Evolutionary conservation across 192 early-diverging fungal species (phyloP), one percentile per base, ranked within the genome.

Genomic region (Bifiguratus adelaidae): DNA sequence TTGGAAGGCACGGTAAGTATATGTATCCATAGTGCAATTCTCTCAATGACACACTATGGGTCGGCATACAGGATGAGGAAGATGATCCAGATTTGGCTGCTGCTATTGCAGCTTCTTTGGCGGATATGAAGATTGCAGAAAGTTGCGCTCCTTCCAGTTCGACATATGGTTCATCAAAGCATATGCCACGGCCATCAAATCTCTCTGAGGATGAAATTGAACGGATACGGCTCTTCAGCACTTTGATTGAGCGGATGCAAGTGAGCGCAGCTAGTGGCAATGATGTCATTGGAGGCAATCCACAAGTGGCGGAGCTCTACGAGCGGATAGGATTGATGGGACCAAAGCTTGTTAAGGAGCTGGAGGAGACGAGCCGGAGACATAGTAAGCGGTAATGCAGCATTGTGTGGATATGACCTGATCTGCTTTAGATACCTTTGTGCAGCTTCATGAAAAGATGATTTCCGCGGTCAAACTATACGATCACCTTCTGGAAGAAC

Each of bases 191-290:
- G 12, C 54, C 32, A 9, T 27, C 50, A 33, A 86, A 89, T 33
- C 53, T 99, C 47, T 72, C 80, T 19, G 44, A 63, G 1, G 73
- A 80, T 6, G 92, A 99, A 58, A 73, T 81, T 34, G 89, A 96
- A 53, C 95, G 91, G 29, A 80, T 99, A 24, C 75, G 86, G 57
- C 53, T 95, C 7, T 99, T 99, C 44, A 74, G 87, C 23, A 77
- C 90, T 11, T 68, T 96, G 8, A 74, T 99, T 42, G 81, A 88
- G 30, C 67, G 82, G 36, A 78, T 92, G 20, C 86, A 85, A 40
- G 70, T 73, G 20, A 20, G 16, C 12, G n/a, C n/a, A n/a, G 70
- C 61, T 36, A 74, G 71, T n/a, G 88, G 89, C 1, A 82, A 85
- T 24, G 86, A 83, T 40, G 37, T 20, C 16, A 77, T 94, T 20